phyloP scores from a whole-genome alignment of 2,329 filamentous ascomycete genomes.

The Cladosporium halotolerans region DNA sequence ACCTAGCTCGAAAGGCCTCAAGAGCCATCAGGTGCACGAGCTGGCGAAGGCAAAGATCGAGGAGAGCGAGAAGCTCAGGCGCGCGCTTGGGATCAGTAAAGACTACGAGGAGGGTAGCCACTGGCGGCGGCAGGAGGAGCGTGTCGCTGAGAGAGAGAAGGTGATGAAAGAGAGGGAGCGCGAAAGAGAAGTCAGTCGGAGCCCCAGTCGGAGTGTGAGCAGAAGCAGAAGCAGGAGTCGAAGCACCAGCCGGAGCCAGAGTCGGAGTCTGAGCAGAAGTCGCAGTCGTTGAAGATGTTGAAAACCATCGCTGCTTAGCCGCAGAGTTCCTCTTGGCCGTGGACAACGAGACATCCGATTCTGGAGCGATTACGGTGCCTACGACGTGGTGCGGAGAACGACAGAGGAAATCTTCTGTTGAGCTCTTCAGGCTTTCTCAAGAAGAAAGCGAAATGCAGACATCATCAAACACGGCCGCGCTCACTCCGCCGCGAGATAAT shows the following conservation, averaged over 20 bases:
- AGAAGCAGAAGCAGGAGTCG: background rate
- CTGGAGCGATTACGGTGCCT: too few relatives aligned
- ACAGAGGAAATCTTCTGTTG: too few relatives aligned
- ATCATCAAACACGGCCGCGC: too few relatives aligned
- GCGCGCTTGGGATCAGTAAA: constrained; percentile 78
- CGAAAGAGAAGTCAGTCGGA: background rate
- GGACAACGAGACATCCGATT: too few relatives aligned
- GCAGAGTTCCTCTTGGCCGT: too few relatives aligned
- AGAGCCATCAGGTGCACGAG: constrained; percentile 92
- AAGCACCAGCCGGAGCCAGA: background rate
- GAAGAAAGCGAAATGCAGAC: too few relatives aligned
- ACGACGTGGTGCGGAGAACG: too few relatives aligned
- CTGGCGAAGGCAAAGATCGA: constrained; percentile 92
- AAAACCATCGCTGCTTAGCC: too few relatives aligned
- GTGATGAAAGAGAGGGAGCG: background rate
- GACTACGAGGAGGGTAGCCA: constrained; percentile 82
- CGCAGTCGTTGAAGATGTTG: background rate
- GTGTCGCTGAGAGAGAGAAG: constrained; percentile 25
- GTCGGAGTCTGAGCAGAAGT: background rate
- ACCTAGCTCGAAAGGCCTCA: constrained; percentile 55
- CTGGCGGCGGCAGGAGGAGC: constrained; percentile 78
- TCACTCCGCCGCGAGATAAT: too few relatives aligned
- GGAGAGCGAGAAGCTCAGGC: constrained; percentile 83
- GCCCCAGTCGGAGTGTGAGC: background rate
- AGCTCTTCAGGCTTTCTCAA: too few relatives aligned